Evolutionary conservation across 1,139 yeast species (phyloP).

Genomic region (Scheffersomyces cryptocercus): DNA sequence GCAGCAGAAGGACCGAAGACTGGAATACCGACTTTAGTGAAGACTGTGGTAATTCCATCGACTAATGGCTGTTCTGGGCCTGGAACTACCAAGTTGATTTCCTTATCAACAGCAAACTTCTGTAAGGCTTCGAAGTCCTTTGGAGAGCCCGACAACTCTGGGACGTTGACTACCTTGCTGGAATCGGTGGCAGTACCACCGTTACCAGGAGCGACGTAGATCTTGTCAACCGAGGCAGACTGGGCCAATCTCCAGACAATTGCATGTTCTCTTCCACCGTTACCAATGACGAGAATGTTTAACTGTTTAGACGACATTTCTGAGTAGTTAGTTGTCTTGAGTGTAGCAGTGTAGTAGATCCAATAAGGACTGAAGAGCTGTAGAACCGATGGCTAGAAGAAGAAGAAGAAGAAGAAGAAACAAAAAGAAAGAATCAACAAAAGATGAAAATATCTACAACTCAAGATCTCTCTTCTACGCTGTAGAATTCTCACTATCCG

Average conservation of each 20-base stretch:
- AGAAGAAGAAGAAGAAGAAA: background rate
- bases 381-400: background rate
- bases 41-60: slow-evolving; percentile 79
- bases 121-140: slow-evolving; percentile 62
- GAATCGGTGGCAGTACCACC: slow-evolving; percentile 74
- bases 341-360: background rate
- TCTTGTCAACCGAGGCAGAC: slow-evolving; percentile 67
- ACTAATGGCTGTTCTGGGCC: slow-evolving; percentile 99
- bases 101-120: slow-evolving; percentile 67
- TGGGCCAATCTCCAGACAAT: slow-evolving; percentile 88
- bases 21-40: slow-evolving; percentile 81
- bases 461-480: too few relatives aligned
- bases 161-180: slow-evolving; percentile 66
- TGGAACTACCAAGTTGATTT: slow-evolving; percentile 79
- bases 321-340: background rate
- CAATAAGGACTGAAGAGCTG: too few relatives aligned
- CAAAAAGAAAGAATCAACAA: background rate
- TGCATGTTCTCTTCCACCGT: slow-evolving; percentile 99
- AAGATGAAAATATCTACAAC: too few relatives aligned
- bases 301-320: slow-evolving; percentile 18
- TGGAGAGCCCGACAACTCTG: slow-evolving; percentile 60
- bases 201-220: slow-evolving; percentile 95
- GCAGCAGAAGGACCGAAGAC: slow-evolving; percentile 91
- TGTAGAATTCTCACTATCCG: too few relatives aligned
- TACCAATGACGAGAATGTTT: slow-evolving; percentile 86